Evolutionary conservation across 352 stramenopile genomes (phyloP).

Genomic region (Globisporangium abappressorium): DNA sequence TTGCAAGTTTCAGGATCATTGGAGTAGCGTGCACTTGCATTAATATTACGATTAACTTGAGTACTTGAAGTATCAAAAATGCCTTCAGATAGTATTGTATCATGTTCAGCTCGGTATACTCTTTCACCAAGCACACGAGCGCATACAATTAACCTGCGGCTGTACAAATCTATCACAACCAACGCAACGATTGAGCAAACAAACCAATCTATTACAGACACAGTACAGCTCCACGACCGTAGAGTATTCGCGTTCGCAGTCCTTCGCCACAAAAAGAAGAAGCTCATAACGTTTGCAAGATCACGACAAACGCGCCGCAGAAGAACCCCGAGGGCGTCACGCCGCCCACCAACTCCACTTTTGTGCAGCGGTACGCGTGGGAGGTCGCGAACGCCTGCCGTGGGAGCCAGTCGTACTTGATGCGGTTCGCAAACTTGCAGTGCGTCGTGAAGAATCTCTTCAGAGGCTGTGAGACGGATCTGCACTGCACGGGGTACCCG

Average conservation of each 20-base stretch:
- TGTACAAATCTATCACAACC: background rate
- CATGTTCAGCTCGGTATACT: too few relatives aligned
- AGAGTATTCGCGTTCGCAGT: background rate
- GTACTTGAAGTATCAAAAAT: background rate
- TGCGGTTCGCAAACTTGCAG: constrained; percentile 8
- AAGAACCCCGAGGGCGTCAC: constrained; percentile 10
- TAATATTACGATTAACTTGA: background rate
- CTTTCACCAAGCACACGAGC: too few relatives aligned
- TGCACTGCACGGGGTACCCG: constrained; percentile 5
- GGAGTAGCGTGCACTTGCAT: background rate
- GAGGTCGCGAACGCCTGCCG: constrained; percentile 3
- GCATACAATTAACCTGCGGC: too few relatives aligned
- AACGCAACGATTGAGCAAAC: background rate
- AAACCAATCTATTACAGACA: background rate
- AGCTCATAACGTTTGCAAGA: background rate
- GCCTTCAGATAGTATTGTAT: background rate
- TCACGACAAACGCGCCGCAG: constrained; percentile 10
- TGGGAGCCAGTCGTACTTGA: constrained; percentile 8
- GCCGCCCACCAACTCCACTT: constrained; percentile 4
- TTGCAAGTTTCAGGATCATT: background rate
- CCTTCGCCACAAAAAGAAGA: too few relatives aligned
- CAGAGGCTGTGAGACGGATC: constrained; percentile 6
- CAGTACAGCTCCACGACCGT: too few relatives aligned
- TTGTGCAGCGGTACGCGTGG: background rate
- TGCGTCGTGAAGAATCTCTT: background rate